phyloP scores from a whole-genome alignment of 371 early-diverging fungal genomes.

The Smittium mucronatum region DNA sequence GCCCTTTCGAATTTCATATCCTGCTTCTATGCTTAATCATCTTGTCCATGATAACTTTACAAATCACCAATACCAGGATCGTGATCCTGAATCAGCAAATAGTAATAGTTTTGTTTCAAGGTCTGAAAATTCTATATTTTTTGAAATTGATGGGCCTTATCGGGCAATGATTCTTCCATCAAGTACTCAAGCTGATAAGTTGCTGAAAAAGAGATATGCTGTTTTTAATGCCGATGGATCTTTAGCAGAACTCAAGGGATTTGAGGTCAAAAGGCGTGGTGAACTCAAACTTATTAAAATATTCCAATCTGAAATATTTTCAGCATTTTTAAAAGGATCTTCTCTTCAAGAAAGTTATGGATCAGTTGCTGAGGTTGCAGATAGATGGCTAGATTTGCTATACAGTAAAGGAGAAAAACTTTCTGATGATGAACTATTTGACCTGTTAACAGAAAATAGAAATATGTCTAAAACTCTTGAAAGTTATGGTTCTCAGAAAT shows the following conservation, averaged over 20 bases:
- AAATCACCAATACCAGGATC: constrained; percentile 93
- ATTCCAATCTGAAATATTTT: constrained; percentile 94
- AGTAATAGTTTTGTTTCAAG: constrained; percentile 52
- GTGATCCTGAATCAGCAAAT: constrained; percentile 34
- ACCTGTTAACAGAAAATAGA: constrained; percentile 95
- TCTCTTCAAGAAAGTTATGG: constrained; percentile 87
- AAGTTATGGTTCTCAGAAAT: constrained; percentile 88
- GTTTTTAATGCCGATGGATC: constrained; percentile 94
- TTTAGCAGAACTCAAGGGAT: constrained; percentile 98
- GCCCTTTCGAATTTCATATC: constrained; percentile 75
- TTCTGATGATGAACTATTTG: constrained; percentile 86
- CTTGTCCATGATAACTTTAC: constrained; percentile 94
- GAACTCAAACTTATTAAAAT: constrained; percentile 98
- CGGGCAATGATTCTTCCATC: constrained; percentile 98
- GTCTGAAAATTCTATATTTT: constrained; percentile 94
- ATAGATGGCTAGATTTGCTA: constrained; percentile 95
- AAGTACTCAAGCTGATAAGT: constrained; percentile 92
- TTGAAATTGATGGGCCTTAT: constrained; percentile 99
- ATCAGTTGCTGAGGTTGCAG: constrained; percentile 75
- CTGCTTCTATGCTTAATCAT: constrained; percentile 96
- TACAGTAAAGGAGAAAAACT: constrained; percentile 74
- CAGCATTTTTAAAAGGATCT: constrained; percentile 76
- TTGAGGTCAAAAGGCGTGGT: constrained; percentile 98
- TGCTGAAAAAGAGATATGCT: constrained; percentile 97
- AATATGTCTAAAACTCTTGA: constrained; percentile 93